Evolutionary conservation across 305 asterid genomes (phyloP).

Genomic region (Rubia tinctorum): DNA sequence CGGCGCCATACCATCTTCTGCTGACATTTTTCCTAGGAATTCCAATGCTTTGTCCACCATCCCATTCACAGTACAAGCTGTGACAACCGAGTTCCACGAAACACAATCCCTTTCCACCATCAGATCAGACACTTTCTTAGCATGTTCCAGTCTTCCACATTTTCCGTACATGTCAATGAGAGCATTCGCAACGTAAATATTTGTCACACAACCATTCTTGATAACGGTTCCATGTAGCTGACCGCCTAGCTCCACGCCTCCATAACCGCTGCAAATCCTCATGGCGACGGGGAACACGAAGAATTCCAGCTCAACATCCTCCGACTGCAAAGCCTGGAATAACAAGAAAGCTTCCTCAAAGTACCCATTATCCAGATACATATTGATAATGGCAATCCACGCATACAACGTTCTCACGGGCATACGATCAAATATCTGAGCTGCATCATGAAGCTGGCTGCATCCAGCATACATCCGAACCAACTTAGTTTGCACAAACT

Average conservation of each 20-base stretch:
- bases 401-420: conserved; percentile 52
- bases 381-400: conserved; percentile 43
- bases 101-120: conserved; percentile 50
- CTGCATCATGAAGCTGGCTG: conserved; percentile 32
- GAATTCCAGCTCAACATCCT: conserved; percentile 60
- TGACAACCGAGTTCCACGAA: conserved; percentile 73
- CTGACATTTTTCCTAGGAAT: conserved; percentile 42
- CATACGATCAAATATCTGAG: conserved; percentile 57
- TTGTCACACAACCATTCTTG: conserved; percentile 46
- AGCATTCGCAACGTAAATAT: conserved; percentile 64
- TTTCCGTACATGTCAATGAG: conserved; percentile 79
- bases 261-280: conserved; percentile 61
- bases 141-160: conserved; percentile 52
- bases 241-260: conserved; percentile 61
- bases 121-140: conserved; percentile 38
- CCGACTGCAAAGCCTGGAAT: conserved; percentile 37
- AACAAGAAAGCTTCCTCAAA: conserved; percentile 41
- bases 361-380: conserved; percentile 38
- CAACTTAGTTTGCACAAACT: conserved; percentile 58
- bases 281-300: conserved; percentile 59
- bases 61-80: conserved; percentile 63
- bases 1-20: conserved; percentile 35
- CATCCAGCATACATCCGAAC: conserved; percentile 53
- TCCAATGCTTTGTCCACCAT: conserved; percentile 45
- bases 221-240: conserved; percentile 55